Evolutionary conservation across 2,329 filamentous ascomycete species (phyloP).

Genomic region (Ascochyta lentis): DNA sequence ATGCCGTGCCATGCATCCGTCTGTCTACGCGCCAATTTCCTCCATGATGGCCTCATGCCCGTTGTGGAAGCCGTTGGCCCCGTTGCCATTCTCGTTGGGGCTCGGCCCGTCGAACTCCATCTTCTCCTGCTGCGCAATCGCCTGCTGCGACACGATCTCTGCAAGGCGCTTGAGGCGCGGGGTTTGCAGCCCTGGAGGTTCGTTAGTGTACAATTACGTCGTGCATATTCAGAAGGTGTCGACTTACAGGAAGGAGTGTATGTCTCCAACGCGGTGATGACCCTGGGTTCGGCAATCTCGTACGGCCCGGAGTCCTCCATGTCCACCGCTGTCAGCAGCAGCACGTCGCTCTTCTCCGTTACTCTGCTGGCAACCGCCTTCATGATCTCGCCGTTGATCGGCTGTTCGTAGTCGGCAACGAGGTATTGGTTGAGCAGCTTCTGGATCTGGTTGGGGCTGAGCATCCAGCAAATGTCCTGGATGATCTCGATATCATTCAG

Average conservation of each 20-base stretch:
- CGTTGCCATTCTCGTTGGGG: constrained; percentile 28
- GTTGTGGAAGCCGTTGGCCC: constrained; percentile 30
- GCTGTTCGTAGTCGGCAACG: constrained; percentile 98
- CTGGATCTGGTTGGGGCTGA: constrained; percentile 98
- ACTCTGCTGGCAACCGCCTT: constrained; percentile 97
- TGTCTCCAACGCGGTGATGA: constrained; percentile 95
- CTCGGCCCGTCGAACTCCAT: constrained; percentile 60
- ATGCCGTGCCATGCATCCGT: not conserved
- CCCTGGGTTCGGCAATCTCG: constrained; percentile 95
- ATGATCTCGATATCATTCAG: constrained; percentile 99
- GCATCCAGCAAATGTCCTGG: constrained; percentile 99
- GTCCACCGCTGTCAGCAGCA: constrained; percentile 91
- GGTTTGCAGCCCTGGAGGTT: constrained; percentile 82
- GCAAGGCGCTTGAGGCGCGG: constrained; percentile 92
- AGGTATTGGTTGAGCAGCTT: constrained; percentile 98
- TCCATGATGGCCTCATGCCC: constrained; percentile 32
- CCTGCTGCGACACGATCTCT: constrained; percentile 97
- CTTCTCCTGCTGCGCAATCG: constrained; percentile 93
- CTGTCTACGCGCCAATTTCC: constrained; percentile 21
- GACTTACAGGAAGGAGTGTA: constrained; percentile 95
- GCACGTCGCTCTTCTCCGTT: constrained; percentile 96
- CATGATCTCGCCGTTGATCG: constrained; percentile 99
- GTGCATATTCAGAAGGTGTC: not conserved
- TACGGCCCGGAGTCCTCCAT: constrained; percentile 99
- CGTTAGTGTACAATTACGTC: constrained; percentile 36